phyloP scores from a whole-genome alignment of 176 grass and related monocot species.

The Chloris gayana region DNA sequence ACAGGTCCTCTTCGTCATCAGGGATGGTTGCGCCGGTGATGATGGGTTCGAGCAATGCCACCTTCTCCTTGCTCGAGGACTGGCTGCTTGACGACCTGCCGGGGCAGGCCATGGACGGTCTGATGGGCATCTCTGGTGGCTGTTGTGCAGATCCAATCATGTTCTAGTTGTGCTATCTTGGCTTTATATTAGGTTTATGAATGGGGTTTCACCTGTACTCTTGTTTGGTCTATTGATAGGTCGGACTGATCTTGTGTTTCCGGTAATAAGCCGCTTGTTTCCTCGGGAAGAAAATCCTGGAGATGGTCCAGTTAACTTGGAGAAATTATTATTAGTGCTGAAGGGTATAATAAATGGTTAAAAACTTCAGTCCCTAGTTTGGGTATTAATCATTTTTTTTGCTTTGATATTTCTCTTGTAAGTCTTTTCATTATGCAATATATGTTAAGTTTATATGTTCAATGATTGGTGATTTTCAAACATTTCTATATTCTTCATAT shows the following conservation, averaged over 20 bases:
- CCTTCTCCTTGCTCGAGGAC: constrained; percentile 59
- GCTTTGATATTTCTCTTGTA: neutral
- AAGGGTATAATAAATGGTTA: constrained; percentile 35
- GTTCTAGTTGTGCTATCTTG: constrained; percentile 27
- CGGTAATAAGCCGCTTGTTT: constrained; percentile 50
- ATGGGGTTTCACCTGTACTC: constrained; percentile 16
- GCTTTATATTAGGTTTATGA: constrained; percentile 15
- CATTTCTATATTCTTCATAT: neutral
- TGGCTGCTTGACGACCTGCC: constrained; percentile 58
- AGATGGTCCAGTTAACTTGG: constrained; percentile 31
- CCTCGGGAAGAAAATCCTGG: constrained; percentile 22
- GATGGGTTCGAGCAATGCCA: neutral
- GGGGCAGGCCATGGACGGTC: constrained; percentile 47
- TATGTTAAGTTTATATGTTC: neutral
- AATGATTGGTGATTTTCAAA: neutral
- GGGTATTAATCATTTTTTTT: neutral
- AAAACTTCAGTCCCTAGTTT: neutral
- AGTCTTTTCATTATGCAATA: neutral
- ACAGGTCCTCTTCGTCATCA: neutral
- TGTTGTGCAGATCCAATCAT: constrained; percentile 60
- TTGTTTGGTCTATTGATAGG: constrained; percentile 14
- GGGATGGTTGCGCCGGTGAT: neutral
- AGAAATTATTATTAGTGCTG: constrained; percentile 22
- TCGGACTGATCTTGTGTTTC: constrained; percentile 28
- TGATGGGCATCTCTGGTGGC: constrained; percentile 43